Evolutionary conservation across 805 yeast species (phyloP), one percentile per base, ranked within the genome.

Genomic region (Teunomyces atbi): DNA sequence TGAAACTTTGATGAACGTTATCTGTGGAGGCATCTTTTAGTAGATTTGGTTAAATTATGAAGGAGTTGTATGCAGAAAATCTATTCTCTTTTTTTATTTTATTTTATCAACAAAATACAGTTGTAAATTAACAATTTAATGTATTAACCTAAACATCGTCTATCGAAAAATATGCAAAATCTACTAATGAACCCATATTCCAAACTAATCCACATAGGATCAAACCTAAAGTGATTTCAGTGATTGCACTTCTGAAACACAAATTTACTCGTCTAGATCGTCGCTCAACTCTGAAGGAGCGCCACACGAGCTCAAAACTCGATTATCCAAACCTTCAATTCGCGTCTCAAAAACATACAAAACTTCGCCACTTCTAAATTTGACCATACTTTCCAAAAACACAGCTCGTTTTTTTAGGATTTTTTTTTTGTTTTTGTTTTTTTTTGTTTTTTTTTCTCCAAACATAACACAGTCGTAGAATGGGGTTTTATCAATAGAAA

Each of bases 21-120:
- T 52, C 28, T 52, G 56, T 10, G 56, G 56, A 4, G 56, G 56
- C 56, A 52, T 52, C 12, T 7, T 19, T 12, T 29, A 19, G n/a
- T 28, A n/a, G 11, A 30, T 7, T n/a, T 29, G 33, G 15, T 30
- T 10, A 7, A 30, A 30, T 23, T 23, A 23, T 4, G 3, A 23
- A 23, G 26, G 26, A 13, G 5, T 30, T 30, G 33, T 30, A 30
- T 30, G 33, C 33, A 30, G 16, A 30, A 41, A 26, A 30, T 12
- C 28, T 29, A 15, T 28, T 29, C 16, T 30, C 37, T 16, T 19
- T 27, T 16, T 13, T 36, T 39, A 6, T 38, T 11, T 13, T 16
- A 12, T 36, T 6, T 32, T 15, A 15, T 18, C 7, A 19, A n/a
- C 6, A 29, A 29, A 4, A 11, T 4, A 16, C 8, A 18, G 37